Conservation (phyloP, 805 yeast species). For the Wickerhamomyces queroliae region DNA sequence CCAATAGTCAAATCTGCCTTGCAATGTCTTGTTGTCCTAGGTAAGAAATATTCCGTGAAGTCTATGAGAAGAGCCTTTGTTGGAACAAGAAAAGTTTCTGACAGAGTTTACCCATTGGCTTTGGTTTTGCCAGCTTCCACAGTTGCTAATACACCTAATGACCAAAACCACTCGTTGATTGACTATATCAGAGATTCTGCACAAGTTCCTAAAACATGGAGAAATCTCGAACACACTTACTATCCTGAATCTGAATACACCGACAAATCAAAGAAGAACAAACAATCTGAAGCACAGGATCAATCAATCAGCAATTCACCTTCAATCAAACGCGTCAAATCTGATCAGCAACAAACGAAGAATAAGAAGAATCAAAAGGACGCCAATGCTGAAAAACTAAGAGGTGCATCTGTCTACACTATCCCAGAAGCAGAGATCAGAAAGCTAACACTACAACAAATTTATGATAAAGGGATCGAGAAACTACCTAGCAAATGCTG, state of each 20-base stretch:
- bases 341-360: slow-evolving; percentile 13
- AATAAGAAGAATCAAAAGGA: slow-evolving; percentile 13
- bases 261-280: background rate
- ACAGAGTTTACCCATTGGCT: slow-evolving; percentile 38
- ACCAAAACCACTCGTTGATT: slow-evolving; percentile 37
- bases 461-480: slow-evolving; percentile 54
- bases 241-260: slow-evolving; percentile 21
- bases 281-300: background rate
- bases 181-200: slow-evolving; percentile 40
- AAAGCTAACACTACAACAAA: slow-evolving; percentile 50
- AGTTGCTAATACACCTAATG: slow-evolving; percentile 25
- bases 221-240: slow-evolving; percentile 46
- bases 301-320: slow-evolving; percentile 8
- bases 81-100: slow-evolving; percentile 20
- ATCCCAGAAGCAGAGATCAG: slow-evolving; percentile 53
- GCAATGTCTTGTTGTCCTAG: slow-evolving; percentile 52
- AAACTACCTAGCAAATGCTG: slow-evolving; percentile 57
- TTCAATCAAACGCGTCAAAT: slow-evolving; percentile 9
- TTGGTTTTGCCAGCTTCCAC: slow-evolving; percentile 45
- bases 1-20: slow-evolving; percentile 55
- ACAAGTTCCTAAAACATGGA: slow-evolving; percentile 52
- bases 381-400: slow-evolving; percentile 13
- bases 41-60: slow-evolving; percentile 52
- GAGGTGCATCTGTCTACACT: slow-evolving; percentile 44
- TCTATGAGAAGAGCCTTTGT: slow-evolving; percentile 19